Evolutionary conservation across 2,329 filamentous ascomycete genomes (phyloP).

Genomic region (Dissoconium aciculare): DNA sequence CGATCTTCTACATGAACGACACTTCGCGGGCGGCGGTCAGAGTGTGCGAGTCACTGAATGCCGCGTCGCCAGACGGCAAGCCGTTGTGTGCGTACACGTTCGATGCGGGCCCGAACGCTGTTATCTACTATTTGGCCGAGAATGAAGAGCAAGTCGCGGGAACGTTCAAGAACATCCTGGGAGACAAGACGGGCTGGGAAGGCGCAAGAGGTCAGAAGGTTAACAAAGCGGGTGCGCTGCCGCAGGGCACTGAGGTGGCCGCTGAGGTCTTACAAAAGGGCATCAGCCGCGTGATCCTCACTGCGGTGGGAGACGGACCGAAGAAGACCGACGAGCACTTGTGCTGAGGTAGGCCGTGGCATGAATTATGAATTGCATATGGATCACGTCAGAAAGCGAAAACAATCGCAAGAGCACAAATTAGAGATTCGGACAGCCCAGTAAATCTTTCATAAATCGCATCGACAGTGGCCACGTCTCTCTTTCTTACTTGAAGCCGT

Average conservation of each 20-base stretch:
- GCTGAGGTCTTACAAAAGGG: slow-evolving; percentile 50
- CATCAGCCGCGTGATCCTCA: slow-evolving; percentile 79
- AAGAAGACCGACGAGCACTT: slow-evolving; percentile 53
- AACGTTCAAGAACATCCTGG: slow-evolving; percentile 55
- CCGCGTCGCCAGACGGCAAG: slow-evolving; percentile 48
- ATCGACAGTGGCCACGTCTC: no score
- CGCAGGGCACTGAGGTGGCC: slow-evolving; percentile 48
- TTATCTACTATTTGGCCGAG: slow-evolving; percentile 85
- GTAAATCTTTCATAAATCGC: no score
- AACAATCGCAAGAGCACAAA: no score
- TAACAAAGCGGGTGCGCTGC: slow-evolving; percentile 37
- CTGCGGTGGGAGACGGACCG: slow-evolving; percentile 80
- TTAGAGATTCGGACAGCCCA: no score
- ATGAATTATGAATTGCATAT: not conserved
- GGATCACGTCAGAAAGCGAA: no score
- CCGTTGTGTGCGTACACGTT: slow-evolving; percentile 89
- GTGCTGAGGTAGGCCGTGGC: slow-evolving; percentile 5
- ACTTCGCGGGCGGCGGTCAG: slow-evolving; percentile 74
- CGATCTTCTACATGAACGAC: slow-evolving; percentile 98
- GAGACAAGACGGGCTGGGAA: slow-evolving; percentile 57
- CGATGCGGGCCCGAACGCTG: slow-evolving; percentile 90
- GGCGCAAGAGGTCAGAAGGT: slow-evolving; percentile 37
- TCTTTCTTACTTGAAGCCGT: no score
- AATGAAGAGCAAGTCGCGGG: slow-evolving; percentile 60
- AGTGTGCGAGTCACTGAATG: slow-evolving; percentile 79